Percentiles rank a stretch among this genome's conserved stretches.
These are phyloP conservation scores for Aspergillus sp. DNA, from an alignment of 2,329 filamentous ascomycete species.

Conservation along the genomic window DNA sequence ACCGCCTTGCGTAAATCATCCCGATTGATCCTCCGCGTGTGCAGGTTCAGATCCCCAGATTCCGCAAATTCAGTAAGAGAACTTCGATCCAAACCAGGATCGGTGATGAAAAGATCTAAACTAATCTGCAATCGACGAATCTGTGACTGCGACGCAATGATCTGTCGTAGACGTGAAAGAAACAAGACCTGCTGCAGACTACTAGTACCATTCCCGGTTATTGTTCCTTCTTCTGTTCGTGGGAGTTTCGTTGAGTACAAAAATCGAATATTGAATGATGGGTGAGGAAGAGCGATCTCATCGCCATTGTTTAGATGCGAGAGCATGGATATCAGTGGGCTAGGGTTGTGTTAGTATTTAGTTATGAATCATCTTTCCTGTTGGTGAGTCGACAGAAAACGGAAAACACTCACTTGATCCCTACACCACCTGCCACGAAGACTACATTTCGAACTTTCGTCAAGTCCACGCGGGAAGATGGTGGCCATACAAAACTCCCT, in stretches of 20 bases:
- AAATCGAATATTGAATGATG: slow-evolving; percentile 54
- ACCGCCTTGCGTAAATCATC: slow-evolving; percentile 40
- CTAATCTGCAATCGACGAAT: slow-evolving; percentile 31
- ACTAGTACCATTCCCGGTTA: slow-evolving; percentile 4
- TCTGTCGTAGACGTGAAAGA: slow-evolving; percentile 47
- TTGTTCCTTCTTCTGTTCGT: slow-evolving; percentile 9
- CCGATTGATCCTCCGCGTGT: slow-evolving; percentile 37
- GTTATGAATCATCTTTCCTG: not conserved
- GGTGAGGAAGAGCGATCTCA: slow-evolving; percentile 35
- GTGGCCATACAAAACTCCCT: slow-evolving; percentile 80
- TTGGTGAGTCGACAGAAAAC: too few species aligned
- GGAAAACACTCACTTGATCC: slow-evolving; percentile 63
- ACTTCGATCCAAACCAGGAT: slow-evolving; percentile 3
- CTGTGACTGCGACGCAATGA: slow-evolving; percentile 34
- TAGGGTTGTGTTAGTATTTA: slow-evolving; percentile 26
- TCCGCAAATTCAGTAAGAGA: slow-evolving; percentile 12
- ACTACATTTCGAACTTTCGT: slow-evolving; percentile 61
- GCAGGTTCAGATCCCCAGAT: slow-evolving; percentile 30
- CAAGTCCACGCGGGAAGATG: slow-evolving; percentile 41
- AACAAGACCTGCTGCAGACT: slow-evolving; percentile 47
- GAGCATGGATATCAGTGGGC: slow-evolving; percentile 74
- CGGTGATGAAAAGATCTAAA: slow-evolving; percentile 40
- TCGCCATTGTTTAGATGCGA: slow-evolving; percentile 54
- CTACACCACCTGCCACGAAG: slow-evolving; percentile 78
- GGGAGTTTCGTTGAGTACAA: slow-evolving; percentile 62